These are phyloP conservation scores for Daedaleopsis sinensis DNA, from an alignment of 768 basidiomycete species.

Conservation along the genomic window DNA sequence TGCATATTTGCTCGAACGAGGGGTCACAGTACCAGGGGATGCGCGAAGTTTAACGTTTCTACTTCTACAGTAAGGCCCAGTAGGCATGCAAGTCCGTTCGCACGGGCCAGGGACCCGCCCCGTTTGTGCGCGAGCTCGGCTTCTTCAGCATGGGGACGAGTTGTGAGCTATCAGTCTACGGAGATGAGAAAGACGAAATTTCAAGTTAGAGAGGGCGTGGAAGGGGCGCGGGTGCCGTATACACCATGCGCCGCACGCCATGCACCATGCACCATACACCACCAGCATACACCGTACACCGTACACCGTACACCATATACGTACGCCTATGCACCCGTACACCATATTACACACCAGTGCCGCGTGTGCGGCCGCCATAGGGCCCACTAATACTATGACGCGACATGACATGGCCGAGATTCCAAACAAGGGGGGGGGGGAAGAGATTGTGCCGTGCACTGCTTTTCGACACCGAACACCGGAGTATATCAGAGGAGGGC, in stretches of 20 bases:
- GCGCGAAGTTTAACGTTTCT: too few relatives aligned
- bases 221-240: too few relatives aligned
- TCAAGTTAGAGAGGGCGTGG: too few relatives aligned
- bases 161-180: too few relatives aligned
- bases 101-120: too few relatives aligned
- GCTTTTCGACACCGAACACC: neutral
- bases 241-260: neutral
- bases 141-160: too few relatives aligned
- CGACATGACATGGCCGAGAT: neutral
- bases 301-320: neutral
- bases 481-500: constrained; percentile 13
- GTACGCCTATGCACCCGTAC: neutral
- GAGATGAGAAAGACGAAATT: too few relatives aligned
- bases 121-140: too few relatives aligned
- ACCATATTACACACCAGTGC: neutral
- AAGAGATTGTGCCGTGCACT: neutral
- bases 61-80: constrained; percentile 19
- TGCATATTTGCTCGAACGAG: neutral
- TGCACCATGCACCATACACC: neutral
- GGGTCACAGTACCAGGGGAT: too few relatives aligned
- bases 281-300: neutral
- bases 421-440: neutral
- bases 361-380: neutral
- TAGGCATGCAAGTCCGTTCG: too few relatives aligned
- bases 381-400: neutral